Evolutionary conservation across 306 rosid species (phyloP).

Genomic region (Castanea sativa): DNA sequence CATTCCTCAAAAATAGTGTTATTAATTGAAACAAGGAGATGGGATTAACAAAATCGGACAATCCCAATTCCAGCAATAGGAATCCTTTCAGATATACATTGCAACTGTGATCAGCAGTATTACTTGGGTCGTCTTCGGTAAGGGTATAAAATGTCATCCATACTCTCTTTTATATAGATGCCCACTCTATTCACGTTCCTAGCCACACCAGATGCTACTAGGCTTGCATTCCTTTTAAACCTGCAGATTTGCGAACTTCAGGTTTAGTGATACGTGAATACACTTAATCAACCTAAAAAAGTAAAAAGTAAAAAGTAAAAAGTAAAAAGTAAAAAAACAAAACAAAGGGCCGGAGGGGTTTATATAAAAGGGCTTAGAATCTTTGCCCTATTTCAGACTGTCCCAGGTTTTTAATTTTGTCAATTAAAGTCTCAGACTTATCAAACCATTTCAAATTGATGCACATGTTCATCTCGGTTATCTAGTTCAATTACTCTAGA

Average conservation of each 20-base stretch:
- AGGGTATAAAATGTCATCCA: slow-evolving; percentile 69
- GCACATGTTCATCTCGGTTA: too few relatives aligned
- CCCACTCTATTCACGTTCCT: slow-evolving; percentile 72
- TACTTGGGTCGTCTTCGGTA: slow-evolving; percentile 68
- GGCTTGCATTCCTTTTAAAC: slow-evolving; percentile 71
- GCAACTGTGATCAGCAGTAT: slow-evolving; percentile 4
- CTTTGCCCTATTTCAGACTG: too few relatives aligned
- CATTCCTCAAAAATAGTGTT: not conserved
- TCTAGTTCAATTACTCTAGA: too few relatives aligned
- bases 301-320: too few relatives aligned
- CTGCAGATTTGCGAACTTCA: slow-evolving; percentile 35
- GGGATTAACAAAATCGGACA: slow-evolving; percentile 1
- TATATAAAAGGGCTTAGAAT: too few relatives aligned
- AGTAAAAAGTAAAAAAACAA: too few relatives aligned
- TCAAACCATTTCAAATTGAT: too few relatives aligned
- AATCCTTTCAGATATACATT: not conserved
- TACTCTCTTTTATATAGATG: slow-evolving; percentile 52
- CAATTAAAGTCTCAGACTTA: too few relatives aligned
- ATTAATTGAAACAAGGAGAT: not conserved
- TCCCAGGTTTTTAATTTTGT: too few relatives aligned
- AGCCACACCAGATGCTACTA: slow-evolving; percentile 81
- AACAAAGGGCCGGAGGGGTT: too few relatives aligned
- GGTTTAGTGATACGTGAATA: not conserved
- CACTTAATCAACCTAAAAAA: too few relatives aligned
- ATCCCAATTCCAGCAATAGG: slow-evolving; percentile 1